Evolutionary conservation across 306 rosid genomes (phyloP).

Genomic region (Citrullus amarus): DNA sequence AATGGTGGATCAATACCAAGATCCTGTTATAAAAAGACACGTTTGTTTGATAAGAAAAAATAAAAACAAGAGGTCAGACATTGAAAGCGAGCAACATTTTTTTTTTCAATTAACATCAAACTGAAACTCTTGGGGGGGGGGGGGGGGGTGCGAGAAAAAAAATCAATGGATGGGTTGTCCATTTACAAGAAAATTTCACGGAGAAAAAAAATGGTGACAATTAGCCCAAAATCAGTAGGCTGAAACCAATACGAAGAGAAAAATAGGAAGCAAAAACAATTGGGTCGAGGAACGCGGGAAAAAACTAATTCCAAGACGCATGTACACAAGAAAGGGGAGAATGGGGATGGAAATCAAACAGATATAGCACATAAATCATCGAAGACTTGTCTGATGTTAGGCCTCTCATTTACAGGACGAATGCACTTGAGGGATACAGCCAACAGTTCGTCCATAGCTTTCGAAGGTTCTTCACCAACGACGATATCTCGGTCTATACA

Average conservation of each 20-base stretch:
- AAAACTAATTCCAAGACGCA: constrained; percentile 11
- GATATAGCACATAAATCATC: constrained; percentile 74
- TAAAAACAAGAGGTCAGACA: background rate
- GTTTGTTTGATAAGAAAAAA: background rate
- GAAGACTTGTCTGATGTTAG: constrained; percentile 93
- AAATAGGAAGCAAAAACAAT: constrained; percentile 32
- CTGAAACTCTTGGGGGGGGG: constrained; percentile 27
- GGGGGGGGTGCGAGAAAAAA: background rate
- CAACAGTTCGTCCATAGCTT: constrained; percentile 76
- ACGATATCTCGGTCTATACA: constrained; percentile 89
- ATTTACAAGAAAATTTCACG: constrained; percentile 66
- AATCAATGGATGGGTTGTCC: constrained; percentile 45
- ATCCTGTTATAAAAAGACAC: background rate
- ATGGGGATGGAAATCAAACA: constrained; percentile 26
- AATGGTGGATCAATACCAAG: no score
- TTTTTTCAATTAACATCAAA: constrained; percentile 34
- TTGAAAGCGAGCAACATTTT: constrained; percentile 14
- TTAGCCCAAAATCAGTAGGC: constrained; percentile 59
- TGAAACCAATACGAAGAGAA: constrained; percentile 44
- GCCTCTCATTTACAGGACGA: constrained; percentile 98
- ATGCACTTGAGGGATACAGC: constrained; percentile 80
- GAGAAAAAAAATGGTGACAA: constrained; percentile 39
- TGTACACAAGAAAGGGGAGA: background rate
- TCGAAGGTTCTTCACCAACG: constrained; percentile 68
- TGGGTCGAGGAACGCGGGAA: constrained; percentile 53